These are phyloP conservation scores for Phytophthora multivora DNA, from an alignment of 352 stramenopile genomes.

Conservation along the genomic window DNA sequence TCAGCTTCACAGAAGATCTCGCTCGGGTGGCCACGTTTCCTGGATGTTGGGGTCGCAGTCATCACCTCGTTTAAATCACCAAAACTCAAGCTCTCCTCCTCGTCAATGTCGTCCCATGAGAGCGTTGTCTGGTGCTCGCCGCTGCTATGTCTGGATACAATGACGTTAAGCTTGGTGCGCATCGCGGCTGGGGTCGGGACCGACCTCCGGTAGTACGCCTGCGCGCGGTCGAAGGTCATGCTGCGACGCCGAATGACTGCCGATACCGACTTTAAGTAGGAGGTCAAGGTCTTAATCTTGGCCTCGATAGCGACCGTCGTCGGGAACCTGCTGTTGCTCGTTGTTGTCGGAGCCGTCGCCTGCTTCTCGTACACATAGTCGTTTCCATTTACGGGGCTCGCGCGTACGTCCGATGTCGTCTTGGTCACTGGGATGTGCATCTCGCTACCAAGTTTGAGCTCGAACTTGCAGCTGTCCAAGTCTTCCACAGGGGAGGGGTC, in stretches of 20 bases:
- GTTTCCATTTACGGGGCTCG: conserved; percentile 20
- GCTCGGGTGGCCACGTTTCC: conserved; percentile 50
- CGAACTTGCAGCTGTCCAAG: conserved; percentile 36
- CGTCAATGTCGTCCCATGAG: conserved; percentile 51
- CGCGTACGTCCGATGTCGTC: conserved; percentile 30
- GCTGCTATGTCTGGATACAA: conserved; percentile 49
- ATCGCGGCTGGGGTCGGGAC: conserved; percentile 39
- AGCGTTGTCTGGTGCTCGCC: conserved; percentile 49
- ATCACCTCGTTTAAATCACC: conserved; percentile 50
- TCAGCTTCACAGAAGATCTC: conserved; percentile 58
- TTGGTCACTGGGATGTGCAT: conserved; percentile 32
- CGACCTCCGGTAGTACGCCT: conserved; percentile 52
- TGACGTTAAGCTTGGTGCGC: conserved; percentile 51
- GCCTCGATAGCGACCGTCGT: conserved; percentile 29
- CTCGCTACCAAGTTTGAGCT: conserved; percentile 48
- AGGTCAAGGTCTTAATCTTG: conserved; percentile 49
- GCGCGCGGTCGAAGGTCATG: conserved; percentile 40
- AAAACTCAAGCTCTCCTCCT: conserved; percentile 38
- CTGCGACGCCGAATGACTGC: conserved; percentile 40
- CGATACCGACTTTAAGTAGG: conserved; percentile 53
- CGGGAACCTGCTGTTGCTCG: conserved; percentile 12
- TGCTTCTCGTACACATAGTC: conserved; percentile 35
- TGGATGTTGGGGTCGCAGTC: conserved; percentile 43
- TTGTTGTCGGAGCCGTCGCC: conserved; percentile 16
- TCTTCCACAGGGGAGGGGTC: conserved; percentile 31